Evolutionary conservation across 805 yeast species (phyloP), one percentile per base, ranked within the genome.

Genomic region (Saccharomycopsis sp.): DNA sequence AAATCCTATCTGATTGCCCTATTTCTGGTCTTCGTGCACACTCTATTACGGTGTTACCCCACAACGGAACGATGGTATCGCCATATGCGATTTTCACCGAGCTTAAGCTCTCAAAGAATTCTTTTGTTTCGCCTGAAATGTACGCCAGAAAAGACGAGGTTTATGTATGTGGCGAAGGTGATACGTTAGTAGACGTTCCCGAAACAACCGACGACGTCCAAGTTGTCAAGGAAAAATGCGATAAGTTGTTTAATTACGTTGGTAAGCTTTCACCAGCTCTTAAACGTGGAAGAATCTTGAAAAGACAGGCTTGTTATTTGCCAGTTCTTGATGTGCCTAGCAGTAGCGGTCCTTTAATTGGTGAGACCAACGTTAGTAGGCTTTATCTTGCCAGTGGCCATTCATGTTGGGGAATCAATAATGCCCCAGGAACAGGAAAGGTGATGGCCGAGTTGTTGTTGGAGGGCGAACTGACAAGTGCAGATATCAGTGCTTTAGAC

Each of bases 351-450:
- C 99, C 99, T 0, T 75, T 94, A 56, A 85, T 93, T 65, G 99
- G 99, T 52, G 93, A 89, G 66, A 93, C 98, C 0, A 91, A 91
- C 67, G 96, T 92, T 5, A 82, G 80, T 22, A 84, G 85, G 61
- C 74, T 93, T 61, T 87, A 75, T 65, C 71, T 93, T 58, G 97
- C 97, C 1, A 82, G 93, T 15, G 99, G 98, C 0, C 99, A 93
- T 72, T 87, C 97, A 15, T 94, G 98, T 73, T 93, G 99, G 99
- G 99, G 99, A 22, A 94, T 93, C 63, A 94, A 93, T 73, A 93
- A 94, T 71, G 97, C 97, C 0, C 97, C 97, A 0, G 97, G 88
- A 2, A 92, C 97, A 0, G 99, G 99, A n/a, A 84, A 89, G 68
- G 79, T 94, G 44, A 80, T 93, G 85, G 84, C 96, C 63, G 98